These are phyloP conservation scores for Calocybe indica DNA, from an alignment of 768 basidiomycete genomes.

Conservation along the genomic window DNA sequence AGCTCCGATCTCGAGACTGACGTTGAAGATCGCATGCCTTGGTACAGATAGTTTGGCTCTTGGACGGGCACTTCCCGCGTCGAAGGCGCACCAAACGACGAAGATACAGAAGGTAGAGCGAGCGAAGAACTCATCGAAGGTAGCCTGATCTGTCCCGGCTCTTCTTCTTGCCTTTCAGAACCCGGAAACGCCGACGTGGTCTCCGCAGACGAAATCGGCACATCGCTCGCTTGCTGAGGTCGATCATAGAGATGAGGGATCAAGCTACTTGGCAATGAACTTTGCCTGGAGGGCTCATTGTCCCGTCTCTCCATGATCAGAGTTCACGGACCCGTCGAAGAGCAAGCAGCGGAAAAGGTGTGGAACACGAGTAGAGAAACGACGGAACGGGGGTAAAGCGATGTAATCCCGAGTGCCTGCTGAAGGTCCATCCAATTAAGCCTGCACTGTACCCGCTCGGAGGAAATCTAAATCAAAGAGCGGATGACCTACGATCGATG, in stretches of 20 bases:
- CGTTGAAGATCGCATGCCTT: conserved; percentile 5
- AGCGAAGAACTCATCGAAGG: conserved; percentile 11
- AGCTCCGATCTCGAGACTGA: background rate
- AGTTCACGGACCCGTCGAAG: conserved; percentile 8
- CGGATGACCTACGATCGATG: conserved; percentile 21
- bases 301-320: conserved; percentile 17
- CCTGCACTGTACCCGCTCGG: conserved; percentile 15
- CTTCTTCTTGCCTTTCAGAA: conserved; percentile 1
- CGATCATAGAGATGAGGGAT: conserved; percentile 39
- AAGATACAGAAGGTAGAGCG: conserved; percentile 6
- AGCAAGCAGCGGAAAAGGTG: conserved; percentile 11
- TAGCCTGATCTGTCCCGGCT: conserved; percentile 11
- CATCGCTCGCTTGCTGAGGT: conserved; percentile 25
- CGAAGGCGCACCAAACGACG: conserved; percentile 8
- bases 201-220: conserved; percentile 7
- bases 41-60: conserved; percentile 3
- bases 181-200: background rate
- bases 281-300: conserved; percentile 21
- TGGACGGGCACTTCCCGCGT: conserved; percentile 5
- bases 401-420: background rate
- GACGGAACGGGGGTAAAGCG: conserved; percentile 5
- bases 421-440: conserved; percentile 18
- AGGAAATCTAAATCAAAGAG: conserved; percentile 13
- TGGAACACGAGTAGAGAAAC: conserved; percentile 12
- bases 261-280: conserved; percentile 47